A percentile compares a stretch with the other conserved stretches of the same genome.
phyloP scores from a whole-genome alignment of 2,329 filamentous ascomycete species.

The Nectriaceae sp. region DNA sequence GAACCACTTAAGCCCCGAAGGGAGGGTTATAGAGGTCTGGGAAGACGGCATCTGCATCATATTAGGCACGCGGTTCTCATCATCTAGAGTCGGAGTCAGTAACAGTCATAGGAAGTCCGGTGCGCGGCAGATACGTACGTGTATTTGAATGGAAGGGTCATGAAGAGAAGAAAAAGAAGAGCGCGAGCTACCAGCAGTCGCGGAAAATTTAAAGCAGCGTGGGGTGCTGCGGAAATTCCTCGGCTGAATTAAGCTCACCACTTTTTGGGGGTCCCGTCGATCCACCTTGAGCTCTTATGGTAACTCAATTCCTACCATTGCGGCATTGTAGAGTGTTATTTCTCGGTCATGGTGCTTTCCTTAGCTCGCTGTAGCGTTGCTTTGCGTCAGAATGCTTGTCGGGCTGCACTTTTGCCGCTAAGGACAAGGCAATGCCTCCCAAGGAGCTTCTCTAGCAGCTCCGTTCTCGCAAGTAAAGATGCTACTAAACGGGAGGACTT shows the following conservation, averaged over 20 bases:
- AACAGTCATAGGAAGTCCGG: too few species aligned
- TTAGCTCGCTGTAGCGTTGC: conserved; percentile 24
- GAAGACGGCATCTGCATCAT: conserved; percentile 75
- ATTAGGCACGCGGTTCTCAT: conserved; percentile 99
- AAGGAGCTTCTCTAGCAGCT: conserved; percentile 25
- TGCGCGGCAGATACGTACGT: conserved; percentile 62
- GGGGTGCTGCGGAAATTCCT: conserved; percentile 30
- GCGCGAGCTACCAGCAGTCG: conserved; percentile 30
- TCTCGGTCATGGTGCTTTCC: conserved; percentile 25
- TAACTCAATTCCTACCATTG: conserved; percentile 22
- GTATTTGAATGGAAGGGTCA: conserved; percentile 99
- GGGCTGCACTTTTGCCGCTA: conserved; percentile 7
- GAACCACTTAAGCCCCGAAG: conserved; percentile 87
- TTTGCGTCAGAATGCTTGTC: conserved; percentile 16
- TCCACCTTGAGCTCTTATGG: conserved; percentile 13
- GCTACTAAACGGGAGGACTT: conserved; percentile 25
- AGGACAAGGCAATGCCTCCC: conserved; percentile 18
- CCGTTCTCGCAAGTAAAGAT: conserved; percentile 7
- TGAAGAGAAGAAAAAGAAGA: conserved; percentile 61
- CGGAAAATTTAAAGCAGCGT: conserved; percentile 40
- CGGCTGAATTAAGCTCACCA: conserved; percentile 21
- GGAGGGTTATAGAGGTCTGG: conserved; percentile 79
- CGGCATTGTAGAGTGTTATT: conserved; percentile 1
- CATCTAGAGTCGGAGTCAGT: conserved; percentile 66
- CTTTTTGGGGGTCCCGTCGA: conserved; percentile 19